Evolutionary conservation across 2,329 filamentous ascomycete species (phyloP).

Genomic region (Xylariaceae sp.): DNA sequence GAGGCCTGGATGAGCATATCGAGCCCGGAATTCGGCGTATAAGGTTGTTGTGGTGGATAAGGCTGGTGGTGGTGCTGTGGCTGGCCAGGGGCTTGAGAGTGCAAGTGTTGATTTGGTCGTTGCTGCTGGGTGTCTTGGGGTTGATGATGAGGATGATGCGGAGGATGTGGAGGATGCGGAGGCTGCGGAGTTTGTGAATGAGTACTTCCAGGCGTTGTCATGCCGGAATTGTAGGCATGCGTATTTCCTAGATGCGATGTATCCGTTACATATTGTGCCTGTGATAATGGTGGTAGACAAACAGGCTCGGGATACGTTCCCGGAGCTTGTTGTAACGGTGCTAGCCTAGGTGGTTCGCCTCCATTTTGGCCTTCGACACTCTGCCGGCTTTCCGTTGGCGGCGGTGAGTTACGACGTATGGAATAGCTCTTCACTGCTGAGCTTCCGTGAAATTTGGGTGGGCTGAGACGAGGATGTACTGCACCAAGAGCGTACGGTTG

Average conservation of each 20-base stretch:
- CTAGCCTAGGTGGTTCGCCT: conserved; percentile 22
- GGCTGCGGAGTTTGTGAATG: conserved; percentile 15
- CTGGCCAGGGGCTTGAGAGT: conserved; percentile 12
- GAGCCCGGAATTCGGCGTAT: conserved; percentile 33
- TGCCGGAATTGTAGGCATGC: conserved; percentile 14
- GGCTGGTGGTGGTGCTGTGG: conserved; percentile 13
- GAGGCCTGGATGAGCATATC: conserved; percentile 42
- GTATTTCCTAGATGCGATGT: too few species aligned
- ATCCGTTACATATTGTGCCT: conserved; percentile 24
- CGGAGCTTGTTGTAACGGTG: conserved; percentile 24
- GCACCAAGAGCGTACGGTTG: conserved; percentile 25
- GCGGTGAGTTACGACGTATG: conserved; percentile 22
- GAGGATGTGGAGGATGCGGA: conserved; percentile 11
- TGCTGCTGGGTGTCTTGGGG: conserved; percentile 16
- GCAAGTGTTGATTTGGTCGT: conserved; percentile 21
- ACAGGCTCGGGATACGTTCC: conserved; percentile 25
- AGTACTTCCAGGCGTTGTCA: conserved; percentile 10
- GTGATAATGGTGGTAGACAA: conserved; percentile 26
- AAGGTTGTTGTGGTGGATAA: conserved; percentile 18
- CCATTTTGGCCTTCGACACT: conserved; percentile 13
- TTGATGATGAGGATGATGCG: conserved; percentile 20
- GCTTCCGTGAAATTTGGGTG: conserved; percentile 16
- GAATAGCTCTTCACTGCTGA: conserved; percentile 20
- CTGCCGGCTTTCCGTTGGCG: conserved; percentile 10
- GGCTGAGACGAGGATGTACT: conserved; percentile 24